A percentile compares a stretch with the other conserved stretches of the same genome.
Conservation (phyloP, 2,329 filamentous ascomycete genomes). For the Trichoderma asperellum region DNA sequence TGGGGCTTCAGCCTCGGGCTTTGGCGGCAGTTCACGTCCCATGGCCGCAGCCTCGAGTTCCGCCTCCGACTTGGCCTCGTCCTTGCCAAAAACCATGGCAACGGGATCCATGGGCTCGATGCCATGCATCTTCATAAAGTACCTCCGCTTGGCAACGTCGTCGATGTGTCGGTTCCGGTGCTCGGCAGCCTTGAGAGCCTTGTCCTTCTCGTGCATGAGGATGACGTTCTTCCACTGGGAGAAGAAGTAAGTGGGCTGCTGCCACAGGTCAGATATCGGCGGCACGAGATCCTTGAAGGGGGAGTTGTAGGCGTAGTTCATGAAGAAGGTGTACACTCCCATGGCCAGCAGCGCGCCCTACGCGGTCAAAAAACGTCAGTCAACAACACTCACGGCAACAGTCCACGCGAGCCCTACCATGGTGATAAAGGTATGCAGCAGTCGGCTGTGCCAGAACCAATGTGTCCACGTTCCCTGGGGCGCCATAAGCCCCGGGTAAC, state of each 20-base stretch:
- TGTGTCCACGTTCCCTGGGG: conserved; percentile 79
- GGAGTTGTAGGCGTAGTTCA: conserved; percentile 78
- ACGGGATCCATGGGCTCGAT: conserved; percentile 67
- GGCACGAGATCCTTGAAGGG: conserved; percentile 82
- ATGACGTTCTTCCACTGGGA: conserved; percentile 72
- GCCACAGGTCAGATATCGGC: conserved; percentile 66
- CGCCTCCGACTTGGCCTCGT: conserved; percentile 43
- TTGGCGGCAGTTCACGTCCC: conserved; percentile 42
- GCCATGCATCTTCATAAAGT: conserved; percentile 86
- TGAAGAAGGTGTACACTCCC: conserved; percentile 71
- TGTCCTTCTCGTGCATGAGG: conserved; percentile 74
- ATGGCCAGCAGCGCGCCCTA: conserved; percentile 70
- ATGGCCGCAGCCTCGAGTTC: conserved; percentile 44
- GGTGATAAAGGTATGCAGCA: conserved; percentile 80
- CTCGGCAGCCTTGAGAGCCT: conserved; percentile 69
- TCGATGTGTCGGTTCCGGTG: conserved; percentile 74
- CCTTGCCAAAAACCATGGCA: conserved; percentile 49
- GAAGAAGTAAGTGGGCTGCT: conserved; percentile 70
- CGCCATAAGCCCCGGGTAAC: conserved; percentile 90
- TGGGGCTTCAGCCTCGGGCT: conserved; percentile 35
- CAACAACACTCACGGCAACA: neutral
- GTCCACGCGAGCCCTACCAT: conserved; percentile 60
- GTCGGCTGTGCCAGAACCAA: conserved; percentile 79
- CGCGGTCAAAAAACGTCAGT: neutral
- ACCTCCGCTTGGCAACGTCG: conserved; percentile 83